Evolutionary conservation across 2,329 filamentous ascomycete species (phyloP), one percentile per base, ranked within the genome.

Genomic region (Alternaria infectoria): DNA sequence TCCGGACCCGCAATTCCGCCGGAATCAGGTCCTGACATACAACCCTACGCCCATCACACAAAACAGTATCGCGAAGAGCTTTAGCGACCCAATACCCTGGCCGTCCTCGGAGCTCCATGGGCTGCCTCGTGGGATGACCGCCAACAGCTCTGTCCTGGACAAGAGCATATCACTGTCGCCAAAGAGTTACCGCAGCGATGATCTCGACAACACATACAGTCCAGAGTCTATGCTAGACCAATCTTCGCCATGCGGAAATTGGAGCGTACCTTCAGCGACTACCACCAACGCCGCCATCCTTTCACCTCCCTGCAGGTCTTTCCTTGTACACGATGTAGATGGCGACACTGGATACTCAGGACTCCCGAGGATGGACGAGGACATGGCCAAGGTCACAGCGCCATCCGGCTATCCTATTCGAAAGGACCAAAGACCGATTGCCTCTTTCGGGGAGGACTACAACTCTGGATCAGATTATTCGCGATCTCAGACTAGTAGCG

Each of bases 101-200:
- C 8, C 17, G 8, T 47, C 61, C 23, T 32, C 56, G 7, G 44
- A 28, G 32, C n/a, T 26, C 13, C 44, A 25, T 47, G 54, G 28
- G 40, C 11, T 65, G 23, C 52, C 59, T 12, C 45, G 45, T 17
- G 55, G 50, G 30, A 44, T 26, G 32, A 49, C 59, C n/a, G 19
- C 32, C 10, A 46, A 51, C 19, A 50, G 58, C 19, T 65, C 69
- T 7, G 59, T 67, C 17, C 32, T 67, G 21, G 64, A 65, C 8
- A 61, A 67, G 25, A 65, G 56, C 40, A 51, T 54, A 10, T 62
- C 70, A 19, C 44, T 51, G 17, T 77, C 74, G 19, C 69, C 74
- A 1, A 67, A 61, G 49, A 76, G 73, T 57, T 64, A 65, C 23
- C 59, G 57, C 47, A 73, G 69, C 56, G 69, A 74, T 3, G 55